These are phyloP conservation scores for Musa schizocarpa DNA, from an alignment of 176 grass and related monocot species.

Conservation along the genomic window DNA sequence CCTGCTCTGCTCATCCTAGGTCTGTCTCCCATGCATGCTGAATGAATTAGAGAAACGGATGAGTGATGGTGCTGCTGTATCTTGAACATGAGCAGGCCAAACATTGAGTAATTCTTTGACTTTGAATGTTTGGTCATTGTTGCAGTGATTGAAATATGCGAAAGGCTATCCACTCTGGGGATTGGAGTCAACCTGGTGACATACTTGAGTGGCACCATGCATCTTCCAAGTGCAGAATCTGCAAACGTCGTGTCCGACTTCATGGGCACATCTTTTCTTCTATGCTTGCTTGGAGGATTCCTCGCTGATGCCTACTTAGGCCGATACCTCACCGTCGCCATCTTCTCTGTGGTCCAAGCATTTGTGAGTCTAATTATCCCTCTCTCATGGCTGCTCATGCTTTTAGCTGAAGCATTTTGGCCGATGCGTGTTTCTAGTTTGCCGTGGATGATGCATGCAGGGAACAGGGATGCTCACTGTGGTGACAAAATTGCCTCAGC, in stretches of 20 bases:
- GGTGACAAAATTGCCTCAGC: constrained; percentile 38
- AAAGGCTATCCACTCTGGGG: constrained; percentile 85
- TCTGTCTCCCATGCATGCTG: not conserved
- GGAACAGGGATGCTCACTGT: constrained; percentile 60
- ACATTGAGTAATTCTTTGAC: not conserved
- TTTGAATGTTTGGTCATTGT: too few relatives aligned
- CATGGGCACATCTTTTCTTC: constrained; percentile 87
- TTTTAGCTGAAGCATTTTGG: too few relatives aligned
- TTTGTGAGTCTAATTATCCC: constrained; percentile 19
- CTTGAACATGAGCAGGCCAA: too few relatives aligned
- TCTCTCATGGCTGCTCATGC: too few relatives aligned
- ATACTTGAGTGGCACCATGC: constrained; percentile 68
- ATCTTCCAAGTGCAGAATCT: constrained; percentile 61
- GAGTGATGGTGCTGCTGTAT: too few relatives aligned
- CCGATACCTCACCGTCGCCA: constrained; percentile 78
- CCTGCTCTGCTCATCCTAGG: constrained; percentile 55
- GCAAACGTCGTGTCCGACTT: constrained; percentile 90
- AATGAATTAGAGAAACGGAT: too few relatives aligned
- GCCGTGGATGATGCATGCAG: constrained; percentile 6
- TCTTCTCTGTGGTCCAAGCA: constrained; percentile 59
- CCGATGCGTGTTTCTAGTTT: too few relatives aligned
- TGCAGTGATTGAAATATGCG: constrained; percentile 66
- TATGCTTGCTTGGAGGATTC: constrained; percentile 83
- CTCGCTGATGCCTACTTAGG: constrained; percentile 87
- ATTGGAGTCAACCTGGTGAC: constrained; percentile 91